These are phyloP conservation scores for Naegleria lovaniensis DNA, from an alignment of 208 protist genomes.

Conservation along the genomic window DNA sequence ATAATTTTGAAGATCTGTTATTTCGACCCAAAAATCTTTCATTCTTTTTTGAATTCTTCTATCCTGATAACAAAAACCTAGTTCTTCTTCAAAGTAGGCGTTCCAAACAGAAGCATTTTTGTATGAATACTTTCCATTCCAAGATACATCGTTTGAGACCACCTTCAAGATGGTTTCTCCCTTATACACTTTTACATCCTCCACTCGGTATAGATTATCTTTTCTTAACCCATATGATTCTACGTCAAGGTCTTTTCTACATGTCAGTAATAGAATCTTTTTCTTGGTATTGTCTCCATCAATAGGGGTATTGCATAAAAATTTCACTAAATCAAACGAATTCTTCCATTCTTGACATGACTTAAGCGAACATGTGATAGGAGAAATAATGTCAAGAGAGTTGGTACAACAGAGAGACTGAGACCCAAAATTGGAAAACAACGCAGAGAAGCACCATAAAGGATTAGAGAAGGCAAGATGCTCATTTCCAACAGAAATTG, in stretches of 20 bases:
- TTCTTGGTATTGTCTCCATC: neutral
- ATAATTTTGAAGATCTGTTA: neutral
- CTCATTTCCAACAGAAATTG: neutral
- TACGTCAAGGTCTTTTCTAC: neutral
- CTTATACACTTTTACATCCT: neutral
- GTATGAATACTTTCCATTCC: neutral
- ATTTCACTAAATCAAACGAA: neutral
- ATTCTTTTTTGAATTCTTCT: slow-evolving; percentile 1
- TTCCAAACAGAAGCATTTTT: neutral
- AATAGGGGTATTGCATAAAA: neutral
- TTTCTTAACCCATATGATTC: neutral
- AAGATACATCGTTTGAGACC: neutral
- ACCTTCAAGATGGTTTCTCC: neutral
- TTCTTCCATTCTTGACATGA: neutral
- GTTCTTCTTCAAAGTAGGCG: neutral
- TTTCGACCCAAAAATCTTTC: slow-evolving; percentile 6
- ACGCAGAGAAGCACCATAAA: neutral
- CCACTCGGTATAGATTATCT: neutral
- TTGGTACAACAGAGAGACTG: neutral
- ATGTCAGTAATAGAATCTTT: neutral
- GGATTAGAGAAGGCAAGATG: neutral
- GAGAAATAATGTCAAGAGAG: neutral
- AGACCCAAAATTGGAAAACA: neutral
- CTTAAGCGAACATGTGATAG: neutral
- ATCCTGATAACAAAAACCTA: slow-evolving; percentile 15